Evolutionary conservation across 2,329 filamentous ascomycete genomes (phyloP).

Genomic region (Tolypocladium ovalisporum): DNA sequence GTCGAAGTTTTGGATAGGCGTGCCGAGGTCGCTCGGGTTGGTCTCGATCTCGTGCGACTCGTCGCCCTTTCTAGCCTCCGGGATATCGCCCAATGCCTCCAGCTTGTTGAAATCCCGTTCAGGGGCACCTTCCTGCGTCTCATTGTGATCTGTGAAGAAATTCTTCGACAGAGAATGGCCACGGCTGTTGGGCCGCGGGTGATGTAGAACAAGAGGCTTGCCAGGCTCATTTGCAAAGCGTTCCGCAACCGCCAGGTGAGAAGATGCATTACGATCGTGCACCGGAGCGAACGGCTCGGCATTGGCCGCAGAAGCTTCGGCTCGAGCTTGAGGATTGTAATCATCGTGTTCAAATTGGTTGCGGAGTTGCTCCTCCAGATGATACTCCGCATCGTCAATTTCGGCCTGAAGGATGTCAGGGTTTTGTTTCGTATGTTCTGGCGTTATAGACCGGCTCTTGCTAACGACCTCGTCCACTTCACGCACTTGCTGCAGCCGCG

Average conservation of each 20-base stretch:
- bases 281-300: slow-evolving; percentile 13
- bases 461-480: slow-evolving; percentile 52
- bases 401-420: slow-evolving; percentile 72
- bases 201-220: slow-evolving; percentile 51
- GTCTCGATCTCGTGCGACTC: slow-evolving; percentile 60
- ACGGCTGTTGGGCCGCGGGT: slow-evolving; percentile 63
- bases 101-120: slow-evolving; percentile 28
- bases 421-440: slow-evolving; percentile 35
- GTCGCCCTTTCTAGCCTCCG: slow-evolving; percentile 30
- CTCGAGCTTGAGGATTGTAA: slow-evolving; percentile 52
- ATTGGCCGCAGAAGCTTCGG: slow-evolving; percentile 12
- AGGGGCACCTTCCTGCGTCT: slow-evolving; percentile 25
- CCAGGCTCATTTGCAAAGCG: slow-evolving; percentile 43
- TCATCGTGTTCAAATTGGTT: slow-evolving; percentile 71
- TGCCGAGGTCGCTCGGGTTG: slow-evolving; percentile 62
- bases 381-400: slow-evolving; percentile 77
- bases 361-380: slow-evolving; percentile 68
- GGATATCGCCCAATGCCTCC: slow-evolving; percentile 27
- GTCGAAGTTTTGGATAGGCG: slow-evolving; percentile 43
- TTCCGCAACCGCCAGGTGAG: slow-evolving; percentile 36
- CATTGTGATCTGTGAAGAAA: slow-evolving; percentile 48
- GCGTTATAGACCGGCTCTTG: slow-evolving; percentile 43
- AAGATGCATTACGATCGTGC: slow-evolving; percentile 33
- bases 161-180: slow-evolving; percentile 61
- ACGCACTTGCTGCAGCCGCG: slow-evolving; percentile 59